Base-by-base conservation (phyloP, 164 flowering plant genomes). In the Houttuynia cordata region DNA sequence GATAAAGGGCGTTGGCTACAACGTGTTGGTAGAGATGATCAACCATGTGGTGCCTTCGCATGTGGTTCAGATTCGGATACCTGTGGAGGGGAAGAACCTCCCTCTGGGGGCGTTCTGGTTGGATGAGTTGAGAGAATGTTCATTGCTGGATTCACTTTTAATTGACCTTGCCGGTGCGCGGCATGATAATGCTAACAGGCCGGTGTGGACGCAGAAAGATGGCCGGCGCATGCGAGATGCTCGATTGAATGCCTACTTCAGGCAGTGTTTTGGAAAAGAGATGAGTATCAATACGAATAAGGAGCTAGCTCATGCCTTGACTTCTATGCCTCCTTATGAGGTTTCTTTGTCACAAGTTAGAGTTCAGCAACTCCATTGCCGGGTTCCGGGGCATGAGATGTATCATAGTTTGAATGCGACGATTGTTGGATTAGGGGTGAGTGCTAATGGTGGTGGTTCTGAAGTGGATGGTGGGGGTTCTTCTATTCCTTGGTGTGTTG, bases 1-100 rank as follows among this genome's bases (percentile, higher is more conserved):
- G 96, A 89, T 92, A 42, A 89, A 40, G 53, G 99, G 99, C 66
- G 70, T 86, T 69, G 99, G 97, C 62, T 88, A 80, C 77, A 84
- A 85, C 39, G 66, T 81, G 56, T 70, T 94, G 74, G 91, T 88
- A 65, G 81, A 83, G 55, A 81, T 86, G 86, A 47, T 94, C 71
- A 80, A 67, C 49, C 67, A 83, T 63, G 81, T 86, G 58, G 63
- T 79, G 78, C 91, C 96, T 24, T 78, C 87, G 5, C 99, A 91
- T 73, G 91, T 94, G 64, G 87, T 94, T 62, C 85, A 91, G 76
- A 80, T 94, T 60, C 82, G 77, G 60, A 81, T 79, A 58, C 80
- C 92, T 52, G 64, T 72, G 53, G 79, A 71, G 68, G 67, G 67
- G 51, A 94, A 83, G 78, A 83, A 94, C 68, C 77, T 94, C 41